Base-by-base conservation (phyloP, 768 basidiomycete species). In the Paxillus involutus region DNA sequence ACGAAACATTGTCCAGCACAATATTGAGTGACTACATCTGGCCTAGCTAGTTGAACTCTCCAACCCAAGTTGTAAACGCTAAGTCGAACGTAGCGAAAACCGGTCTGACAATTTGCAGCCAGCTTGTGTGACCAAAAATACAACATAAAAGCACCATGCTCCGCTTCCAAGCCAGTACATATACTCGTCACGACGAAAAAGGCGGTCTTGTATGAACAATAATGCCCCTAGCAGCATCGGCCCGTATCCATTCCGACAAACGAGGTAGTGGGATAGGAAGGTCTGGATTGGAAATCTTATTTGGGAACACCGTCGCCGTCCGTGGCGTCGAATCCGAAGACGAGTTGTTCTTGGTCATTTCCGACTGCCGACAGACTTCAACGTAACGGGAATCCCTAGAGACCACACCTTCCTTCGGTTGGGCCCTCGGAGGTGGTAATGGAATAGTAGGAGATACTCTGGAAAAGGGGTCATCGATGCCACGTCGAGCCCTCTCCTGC, bases 391-490 rank as follows among this genome's bases (percentile, higher is more conserved):
- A 75, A 71, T 59, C 69, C 65, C 58, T 52, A 8, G 47, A 35
- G 2, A 29, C 30, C 12, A 57, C 42, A 11, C 42, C 55, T 13
- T 53, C 66, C 49, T 66, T 71, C 14, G 65, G 55, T 36, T 63
- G 62, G 37, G 68, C 64, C 56, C 64, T 69, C 45, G 69, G 69
- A 47, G 70, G 74, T 45, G 64, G 71, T n/a, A 39, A 57, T 59
- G 68, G 71, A 36, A 64, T 14, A 26, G 51, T 11, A 43, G 45
- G 71, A 46, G 59, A 52, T 51, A 70, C 60, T 57, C 57, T 56
- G 35, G 61, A 57, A 61, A 86, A 87, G 1, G 86, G 86, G 6
- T 60, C 59, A 58, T 86, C 85, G 13, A 82, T 67, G 3, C 85
- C 86, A 36, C 86, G 83, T 40, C 80, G 78, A 8, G 59, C 43